Evolutionary conservation across 2,329 filamentous ascomycete genomes (phyloP).

Genomic region (Cladobotryum mycophilum): DNA sequence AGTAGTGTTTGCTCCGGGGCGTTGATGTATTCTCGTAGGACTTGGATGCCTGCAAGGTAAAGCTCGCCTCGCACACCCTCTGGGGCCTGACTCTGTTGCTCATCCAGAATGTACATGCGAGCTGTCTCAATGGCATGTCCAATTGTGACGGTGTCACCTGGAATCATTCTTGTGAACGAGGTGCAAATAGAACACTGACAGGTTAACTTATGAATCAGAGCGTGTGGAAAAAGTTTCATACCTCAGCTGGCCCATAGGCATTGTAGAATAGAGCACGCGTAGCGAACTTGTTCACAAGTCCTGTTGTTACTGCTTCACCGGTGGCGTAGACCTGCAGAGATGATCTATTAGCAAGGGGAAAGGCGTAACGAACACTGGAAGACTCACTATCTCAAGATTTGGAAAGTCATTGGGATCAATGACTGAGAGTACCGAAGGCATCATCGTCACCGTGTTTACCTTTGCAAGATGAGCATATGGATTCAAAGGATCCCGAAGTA

Average conservation of each 20-base stretch:
- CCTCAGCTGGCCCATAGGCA: conserved; percentile 10
- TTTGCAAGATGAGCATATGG: conserved; percentile 4
- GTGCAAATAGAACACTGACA: neutral
- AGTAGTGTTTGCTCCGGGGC: conserved; percentile 1
- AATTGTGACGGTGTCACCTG: conserved; percentile 1
- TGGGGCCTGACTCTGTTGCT: neutral
- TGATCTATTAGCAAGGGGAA: neutral
- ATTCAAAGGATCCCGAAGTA: conserved; percentile 6
- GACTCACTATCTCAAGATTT: conserved; percentile 4
- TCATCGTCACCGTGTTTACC: conserved; percentile 5
- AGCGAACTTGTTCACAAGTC: conserved; percentile 1
- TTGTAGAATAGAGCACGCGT: conserved; percentile 2
- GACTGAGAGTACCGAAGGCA: conserved; percentile 2
- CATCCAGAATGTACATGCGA: conserved; percentile 7
- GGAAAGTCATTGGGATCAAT: conserved; percentile 1
- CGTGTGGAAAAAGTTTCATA: neutral
- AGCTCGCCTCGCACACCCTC: conserved; percentile 4
- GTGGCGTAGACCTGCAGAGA: neutral
- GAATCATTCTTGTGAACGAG: conserved; percentile 7
- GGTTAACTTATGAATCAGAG: neutral
- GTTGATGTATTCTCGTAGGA: conserved; percentile 4
- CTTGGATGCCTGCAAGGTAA: conserved; percentile 1
- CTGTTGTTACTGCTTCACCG: neutral
- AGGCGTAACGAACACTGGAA: neutral
- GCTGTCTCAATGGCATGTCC: conserved; percentile 2